These are phyloP conservation scores for Malassezia japonica DNA, from an alignment of 1,284 basidiomycete species.

Conservation along the genomic window DNA sequence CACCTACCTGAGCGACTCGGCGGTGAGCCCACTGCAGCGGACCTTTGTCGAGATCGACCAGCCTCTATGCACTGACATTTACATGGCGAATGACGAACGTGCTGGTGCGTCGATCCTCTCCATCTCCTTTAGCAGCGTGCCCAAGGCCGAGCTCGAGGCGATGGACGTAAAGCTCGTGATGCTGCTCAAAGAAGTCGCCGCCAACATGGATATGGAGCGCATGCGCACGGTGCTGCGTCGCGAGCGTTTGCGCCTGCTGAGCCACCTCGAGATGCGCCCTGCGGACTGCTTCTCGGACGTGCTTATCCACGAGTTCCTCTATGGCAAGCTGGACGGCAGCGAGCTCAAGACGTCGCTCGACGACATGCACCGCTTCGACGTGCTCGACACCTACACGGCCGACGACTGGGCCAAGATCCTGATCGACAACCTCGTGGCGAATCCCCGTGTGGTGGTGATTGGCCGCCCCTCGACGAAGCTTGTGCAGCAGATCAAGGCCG, in stretches of 20 bases:
- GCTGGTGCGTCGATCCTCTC: constrained; percentile 62
- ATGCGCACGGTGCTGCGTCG: constrained; percentile 79
- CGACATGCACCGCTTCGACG: constrained; percentile 65
- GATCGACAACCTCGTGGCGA: constrained; percentile 56
- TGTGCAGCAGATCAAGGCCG: constrained; percentile 67
- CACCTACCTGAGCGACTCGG: constrained; percentile 71
- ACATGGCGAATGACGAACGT: constrained; percentile 66
- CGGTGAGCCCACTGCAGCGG: constrained; percentile 81
- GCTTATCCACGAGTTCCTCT: constrained; percentile 64
- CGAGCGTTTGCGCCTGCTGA: constrained; percentile 65
- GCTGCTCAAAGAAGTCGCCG: constrained; percentile 63
- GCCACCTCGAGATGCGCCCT: constrained; percentile 50
- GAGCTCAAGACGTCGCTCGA: constrained; percentile 67
- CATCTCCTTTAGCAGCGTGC: constrained; percentile 73
- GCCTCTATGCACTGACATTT: constrained; percentile 74
- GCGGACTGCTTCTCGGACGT: constrained; percentile 56
- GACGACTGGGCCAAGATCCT: constrained; percentile 73
- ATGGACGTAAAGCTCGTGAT: constrained; percentile 64
- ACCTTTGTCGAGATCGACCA: constrained; percentile 85
- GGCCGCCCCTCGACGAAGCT: constrained; percentile 83
- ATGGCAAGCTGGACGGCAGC: constrained; percentile 72
- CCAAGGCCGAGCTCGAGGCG: constrained; percentile 63
- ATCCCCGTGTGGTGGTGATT: constrained; percentile 53
- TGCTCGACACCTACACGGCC: constrained; percentile 59
- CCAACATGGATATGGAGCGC: constrained; percentile 77